Evolutionary conservation across 495 filamentous ascomycete genomes (phyloP).

Genomic region (Tuber indicum): DNA sequence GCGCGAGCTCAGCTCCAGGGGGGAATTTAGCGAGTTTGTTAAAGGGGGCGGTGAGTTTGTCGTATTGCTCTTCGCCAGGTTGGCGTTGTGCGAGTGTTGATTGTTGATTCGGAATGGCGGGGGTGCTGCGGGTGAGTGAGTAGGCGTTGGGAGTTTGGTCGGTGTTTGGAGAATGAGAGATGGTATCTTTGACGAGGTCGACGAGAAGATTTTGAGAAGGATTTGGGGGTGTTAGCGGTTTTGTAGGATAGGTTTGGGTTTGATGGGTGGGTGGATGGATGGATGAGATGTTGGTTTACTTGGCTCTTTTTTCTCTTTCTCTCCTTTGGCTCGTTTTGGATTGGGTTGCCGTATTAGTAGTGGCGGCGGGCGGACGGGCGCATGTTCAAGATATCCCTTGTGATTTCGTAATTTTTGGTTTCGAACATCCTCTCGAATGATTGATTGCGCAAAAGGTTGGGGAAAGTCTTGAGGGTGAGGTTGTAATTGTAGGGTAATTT

Average conservation of each 20-base stretch:
- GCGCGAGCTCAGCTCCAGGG: constrained; percentile 17
- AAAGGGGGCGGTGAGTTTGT: constrained; percentile 30
- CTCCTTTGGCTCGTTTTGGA: neutral
- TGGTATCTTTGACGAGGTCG: neutral
- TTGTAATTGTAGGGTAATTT: neutral
- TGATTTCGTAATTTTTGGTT: neutral
- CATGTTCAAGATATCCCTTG: neutral
- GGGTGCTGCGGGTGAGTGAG: neutral
- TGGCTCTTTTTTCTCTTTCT: neutral
- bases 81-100: constrained; percentile 6
- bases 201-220: constrained; percentile 4
- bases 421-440: neutral
- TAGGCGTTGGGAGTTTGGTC: neutral
- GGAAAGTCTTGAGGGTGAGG: neutral
- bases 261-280: neutral
- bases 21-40: constrained; percentile 26
- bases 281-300: neutral
- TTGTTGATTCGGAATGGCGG: constrained; percentile 4
- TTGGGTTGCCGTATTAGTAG: neutral
- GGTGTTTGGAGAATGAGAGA: constrained; percentile 5
- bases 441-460: neutral
- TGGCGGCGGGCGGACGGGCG: neutral
- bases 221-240: neutral
- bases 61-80: constrained; percentile 9
- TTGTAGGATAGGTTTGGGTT: neutral